Evolutionary conservation across 1,284 basidiomycete species (phyloP).

Genomic region (Moniliella sp.): DNA sequence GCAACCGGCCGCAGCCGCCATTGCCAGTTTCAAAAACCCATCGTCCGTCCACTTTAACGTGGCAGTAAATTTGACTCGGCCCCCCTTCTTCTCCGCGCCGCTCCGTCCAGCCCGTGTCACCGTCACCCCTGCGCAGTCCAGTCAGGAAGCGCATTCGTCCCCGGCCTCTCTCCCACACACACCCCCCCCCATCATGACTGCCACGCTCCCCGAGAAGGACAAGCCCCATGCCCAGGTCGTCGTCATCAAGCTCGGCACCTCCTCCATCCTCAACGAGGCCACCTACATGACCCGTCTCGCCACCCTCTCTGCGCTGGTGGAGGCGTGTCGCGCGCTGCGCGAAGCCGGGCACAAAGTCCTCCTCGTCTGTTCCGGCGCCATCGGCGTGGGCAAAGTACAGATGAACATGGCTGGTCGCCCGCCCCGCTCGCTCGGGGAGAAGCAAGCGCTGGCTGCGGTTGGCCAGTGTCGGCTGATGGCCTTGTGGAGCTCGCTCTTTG

Average conservation of each 20-base stretch:
- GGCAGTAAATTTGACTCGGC: too few relatives aligned
- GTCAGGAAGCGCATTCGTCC: too few relatives aligned
- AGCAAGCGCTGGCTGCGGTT: conserved; percentile 86
- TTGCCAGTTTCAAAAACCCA: too few relatives aligned
- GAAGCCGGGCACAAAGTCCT: conserved; percentile 73
- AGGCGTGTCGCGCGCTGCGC: conserved; percentile 62
- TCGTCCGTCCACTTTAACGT: too few relatives aligned
- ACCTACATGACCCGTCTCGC: conserved; percentile 50
- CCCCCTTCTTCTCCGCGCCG: too few relatives aligned
- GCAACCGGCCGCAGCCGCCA: too few relatives aligned
- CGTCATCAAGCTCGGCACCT: conserved; percentile 32
- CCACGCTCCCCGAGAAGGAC: too few relatives aligned
- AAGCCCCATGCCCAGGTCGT: too few relatives aligned
- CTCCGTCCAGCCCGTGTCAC: too few relatives aligned
- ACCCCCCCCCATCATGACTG: too few relatives aligned
- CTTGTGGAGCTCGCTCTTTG: conserved; percentile 85
- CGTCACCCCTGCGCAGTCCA: too few relatives aligned
- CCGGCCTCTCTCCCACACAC: too few relatives aligned
- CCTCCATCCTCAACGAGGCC: conserved; percentile 22
- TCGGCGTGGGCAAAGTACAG: conserved; percentile 72
- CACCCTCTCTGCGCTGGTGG: conserved; percentile 70
- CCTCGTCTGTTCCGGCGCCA: conserved; percentile 83
- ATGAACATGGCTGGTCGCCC: conserved; percentile 55
- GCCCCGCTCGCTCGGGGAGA: conserved; percentile 66
- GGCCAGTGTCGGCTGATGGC: conserved; percentile 88